Evolutionary conservation across 352 stramenopile species (phyloP).

Genomic region (Lagenidium sp.): DNA sequence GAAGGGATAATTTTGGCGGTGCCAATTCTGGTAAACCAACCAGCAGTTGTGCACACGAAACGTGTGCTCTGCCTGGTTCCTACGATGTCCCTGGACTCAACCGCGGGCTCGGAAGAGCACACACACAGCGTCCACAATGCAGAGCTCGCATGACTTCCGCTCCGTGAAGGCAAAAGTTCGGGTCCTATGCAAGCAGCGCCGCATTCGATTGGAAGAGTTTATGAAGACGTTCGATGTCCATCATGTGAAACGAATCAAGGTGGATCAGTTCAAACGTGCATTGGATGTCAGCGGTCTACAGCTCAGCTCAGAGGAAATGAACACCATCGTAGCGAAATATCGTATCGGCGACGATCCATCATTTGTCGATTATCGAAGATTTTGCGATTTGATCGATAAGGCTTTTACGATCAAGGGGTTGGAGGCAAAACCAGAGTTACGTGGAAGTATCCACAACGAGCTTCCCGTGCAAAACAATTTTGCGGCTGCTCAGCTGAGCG

Average conservation of each 20-base stretch:
- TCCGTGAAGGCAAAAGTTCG: slow-evolving; percentile 76
- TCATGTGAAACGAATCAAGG: slow-evolving; percentile 75
- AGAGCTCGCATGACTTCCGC: slow-evolving; percentile 64
- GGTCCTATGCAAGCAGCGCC: slow-evolving; percentile 70
- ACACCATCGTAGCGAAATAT: slow-evolving; percentile 59
- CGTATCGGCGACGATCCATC: slow-evolving; percentile 39
- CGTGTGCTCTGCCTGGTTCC: no score
- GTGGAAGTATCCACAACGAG: slow-evolving; percentile 21
- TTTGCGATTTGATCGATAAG: slow-evolving; percentile 83
- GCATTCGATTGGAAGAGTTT: slow-evolving; percentile 78
- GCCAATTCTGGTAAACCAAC: no score
- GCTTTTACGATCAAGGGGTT: slow-evolving; percentile 72
- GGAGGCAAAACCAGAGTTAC: slow-evolving; percentile 45
- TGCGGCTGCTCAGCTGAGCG: slow-evolving; percentile 15
- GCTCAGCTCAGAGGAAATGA: slow-evolving; percentile 38
- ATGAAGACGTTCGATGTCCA: slow-evolving; percentile 86
- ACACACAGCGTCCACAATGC: slow-evolving; percentile 27
- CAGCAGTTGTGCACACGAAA: no score
- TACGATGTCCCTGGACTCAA: no score
- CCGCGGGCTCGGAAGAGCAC: no score
- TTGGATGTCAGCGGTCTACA: slow-evolving; percentile 70
- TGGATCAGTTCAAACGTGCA: slow-evolving; percentile 73
- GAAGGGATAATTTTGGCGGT: no score
- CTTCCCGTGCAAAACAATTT: slow-evolving; percentile 23
- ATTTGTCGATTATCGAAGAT: slow-evolving; percentile 73